Percentiles rank a stretch among this genome's conserved stretches.
Evolutionary conservation across 1,139 yeast species (phyloP).

Genomic region (Geotrichum citri-aurantii): DNA sequence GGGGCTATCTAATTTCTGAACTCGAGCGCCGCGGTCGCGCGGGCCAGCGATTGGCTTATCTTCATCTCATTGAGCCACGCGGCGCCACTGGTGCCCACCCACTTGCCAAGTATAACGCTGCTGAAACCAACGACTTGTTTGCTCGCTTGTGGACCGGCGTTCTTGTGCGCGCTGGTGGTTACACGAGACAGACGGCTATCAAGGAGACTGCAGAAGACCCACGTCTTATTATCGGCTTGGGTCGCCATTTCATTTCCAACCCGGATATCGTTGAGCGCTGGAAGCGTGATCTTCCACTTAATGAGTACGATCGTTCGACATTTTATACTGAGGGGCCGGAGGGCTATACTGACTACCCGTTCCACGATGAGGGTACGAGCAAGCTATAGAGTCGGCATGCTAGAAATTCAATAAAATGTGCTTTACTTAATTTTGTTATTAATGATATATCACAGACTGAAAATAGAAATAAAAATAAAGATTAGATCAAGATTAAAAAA

Average conservation of each 20-base stretch:
- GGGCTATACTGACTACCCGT: conserved; percentile 21
- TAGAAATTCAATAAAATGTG: neutral
- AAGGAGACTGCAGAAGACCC: conserved; percentile 33
- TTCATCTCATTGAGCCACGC: conserved; percentile 46
- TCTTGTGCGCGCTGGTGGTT: conserved; percentile 40
- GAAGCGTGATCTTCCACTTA: conserved; percentile 38
- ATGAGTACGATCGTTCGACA: conserved; percentile 36
- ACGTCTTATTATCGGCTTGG: conserved; percentile 42
- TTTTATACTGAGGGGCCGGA: conserved; percentile 34
- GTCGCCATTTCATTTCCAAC: conserved; percentile 46
- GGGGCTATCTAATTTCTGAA: conserved; percentile 29
- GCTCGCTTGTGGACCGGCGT: conserved; percentile 38
- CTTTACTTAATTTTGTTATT: too few relatives aligned
- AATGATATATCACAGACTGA: too few relatives aligned
- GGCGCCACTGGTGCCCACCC: conserved; percentile 19
- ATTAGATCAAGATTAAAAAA: too few relatives aligned
- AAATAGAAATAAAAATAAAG: too few relatives aligned
- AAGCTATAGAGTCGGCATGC: neutral
- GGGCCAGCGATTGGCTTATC: conserved; percentile 44
- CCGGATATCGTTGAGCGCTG: conserved; percentile 49
- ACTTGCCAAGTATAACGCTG: neutral
- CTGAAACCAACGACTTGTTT: conserved; percentile 9
- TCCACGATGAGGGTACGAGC: neutral
- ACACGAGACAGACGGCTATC: conserved; percentile 29
- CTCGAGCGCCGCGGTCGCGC: conserved; percentile 30